Percentiles rank a stretch among this genome's conserved stretches.
Evolutionary conservation across 169 alveolate genomes (phyloP).

Genomic region (Theileria annulata): DNA sequence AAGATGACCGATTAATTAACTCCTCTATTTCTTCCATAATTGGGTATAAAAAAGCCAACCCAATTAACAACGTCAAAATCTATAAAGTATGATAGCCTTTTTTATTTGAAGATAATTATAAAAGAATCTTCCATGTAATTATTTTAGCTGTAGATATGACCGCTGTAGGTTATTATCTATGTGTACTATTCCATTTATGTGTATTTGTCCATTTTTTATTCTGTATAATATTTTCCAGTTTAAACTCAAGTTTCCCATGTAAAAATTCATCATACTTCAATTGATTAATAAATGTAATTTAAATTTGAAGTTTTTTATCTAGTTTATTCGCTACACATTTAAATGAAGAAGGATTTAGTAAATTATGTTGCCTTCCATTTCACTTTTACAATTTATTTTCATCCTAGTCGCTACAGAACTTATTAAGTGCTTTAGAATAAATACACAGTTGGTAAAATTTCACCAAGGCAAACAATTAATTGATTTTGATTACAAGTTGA

Average conservation of each 20-base stretch:
- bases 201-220: background rate
- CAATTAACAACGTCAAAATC: conserved; percentile 16
- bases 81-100: background rate
- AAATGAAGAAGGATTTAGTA: background rate
- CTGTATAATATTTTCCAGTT: background rate
- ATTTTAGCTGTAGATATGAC: background rate
- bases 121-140: background rate
- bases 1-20: background rate
- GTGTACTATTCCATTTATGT: background rate
- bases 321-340: conserved; percentile 6
- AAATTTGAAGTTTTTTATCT: background rate
- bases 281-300: background rate
- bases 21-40: background rate
- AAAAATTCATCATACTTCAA: background rate
- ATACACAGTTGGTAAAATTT: background rate
- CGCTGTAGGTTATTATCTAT: background rate
- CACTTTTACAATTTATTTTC: background rate
- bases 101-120: background rate
- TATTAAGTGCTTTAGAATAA: background rate
- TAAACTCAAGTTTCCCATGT: background rate
- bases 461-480: background rate
- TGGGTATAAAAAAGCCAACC: conserved; percentile 11
- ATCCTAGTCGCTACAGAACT: background rate
- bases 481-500: background rate
- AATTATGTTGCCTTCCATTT: conserved; percentile 20